These are phyloP conservation scores for Cucumis sativus DNA, from an alignment of 306 rosid genomes.

Conservation along the genomic window DNA sequence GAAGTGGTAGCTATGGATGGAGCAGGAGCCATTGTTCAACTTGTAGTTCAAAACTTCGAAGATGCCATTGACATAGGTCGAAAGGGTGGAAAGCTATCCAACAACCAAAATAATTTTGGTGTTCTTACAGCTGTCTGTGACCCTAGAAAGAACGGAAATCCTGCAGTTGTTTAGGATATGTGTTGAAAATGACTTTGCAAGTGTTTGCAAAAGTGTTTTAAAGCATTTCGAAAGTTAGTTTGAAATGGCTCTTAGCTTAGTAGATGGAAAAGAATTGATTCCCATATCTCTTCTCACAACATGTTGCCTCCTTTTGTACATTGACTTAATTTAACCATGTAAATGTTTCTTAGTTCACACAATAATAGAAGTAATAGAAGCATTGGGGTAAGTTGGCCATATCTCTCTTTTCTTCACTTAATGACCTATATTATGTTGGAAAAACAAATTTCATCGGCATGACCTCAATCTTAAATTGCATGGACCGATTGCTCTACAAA, in stretches of 20 bases:
- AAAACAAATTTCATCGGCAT: no score
- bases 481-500: no score
- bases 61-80: slow-evolving; percentile 18
- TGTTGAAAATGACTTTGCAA: neutral
- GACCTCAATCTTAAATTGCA: no score
- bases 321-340: neutral
- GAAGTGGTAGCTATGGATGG: slow-evolving; percentile 10
- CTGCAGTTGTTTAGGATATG: slow-evolving; percentile 35
- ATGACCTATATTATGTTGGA: no score
- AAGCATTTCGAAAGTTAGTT: no score
- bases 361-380: neutral
- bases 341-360: neutral
- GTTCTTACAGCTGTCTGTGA: slow-evolving; percentile 72
- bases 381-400: neutral
- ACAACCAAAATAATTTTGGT: slow-evolving; percentile 24
- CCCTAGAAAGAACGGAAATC: slow-evolving; percentile 72
- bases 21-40: slow-evolving; percentile 52
- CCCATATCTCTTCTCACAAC: neutral
- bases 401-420: neutral
- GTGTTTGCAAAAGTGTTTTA: no score
- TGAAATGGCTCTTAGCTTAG: no score
- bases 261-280: neutral
- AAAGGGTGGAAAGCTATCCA: slow-evolving; percentile 17
- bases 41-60: slow-evolving; percentile 45
- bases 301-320: neutral